phyloP scores from a whole-genome alignment of 2,329 filamentous ascomycete species.

The Mycogone perniciosa region DNA sequence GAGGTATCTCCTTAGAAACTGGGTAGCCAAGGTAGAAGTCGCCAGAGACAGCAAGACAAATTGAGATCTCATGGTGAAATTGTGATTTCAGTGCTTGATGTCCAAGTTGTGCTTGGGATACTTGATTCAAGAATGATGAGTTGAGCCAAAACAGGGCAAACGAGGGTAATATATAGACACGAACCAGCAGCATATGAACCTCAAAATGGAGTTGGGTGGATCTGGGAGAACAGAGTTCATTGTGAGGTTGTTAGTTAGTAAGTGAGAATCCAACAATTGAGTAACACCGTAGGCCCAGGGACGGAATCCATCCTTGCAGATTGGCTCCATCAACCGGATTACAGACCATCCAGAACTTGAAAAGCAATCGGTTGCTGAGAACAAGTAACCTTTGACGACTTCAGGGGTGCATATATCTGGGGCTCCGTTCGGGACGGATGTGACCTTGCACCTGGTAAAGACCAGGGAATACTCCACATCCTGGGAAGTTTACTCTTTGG shows the following conservation, averaged over 20 bases:
- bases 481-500: too few relatives aligned
- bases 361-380: too few relatives aligned
- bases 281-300: neutral
- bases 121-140: neutral
- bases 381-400: too few relatives aligned
- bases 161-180: neutral
- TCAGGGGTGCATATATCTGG: too few relatives aligned
- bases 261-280: neutral
- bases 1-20: constrained; percentile 4
- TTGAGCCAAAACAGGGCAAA: neutral
- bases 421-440: too few relatives aligned
- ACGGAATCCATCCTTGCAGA: neutral
- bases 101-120: neutral
- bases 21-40: constrained; percentile 8
- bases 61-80: constrained; percentile 4
- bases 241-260: neutral
- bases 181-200: neutral
- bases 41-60: constrained; percentile 7
- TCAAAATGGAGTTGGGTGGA: neutral
- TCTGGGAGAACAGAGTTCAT: neutral
- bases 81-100: neutral
- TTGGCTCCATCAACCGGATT: neutral
- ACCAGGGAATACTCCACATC: too few relatives aligned
- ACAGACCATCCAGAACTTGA: too few relatives aligned
- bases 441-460: too few relatives aligned